A percentile compares a stretch with the other conserved stretches of the same genome.
Evolutionary conservation across 768 basidiomycete genomes (phyloP).

Genomic region (Naganishia vishniacii): DNA sequence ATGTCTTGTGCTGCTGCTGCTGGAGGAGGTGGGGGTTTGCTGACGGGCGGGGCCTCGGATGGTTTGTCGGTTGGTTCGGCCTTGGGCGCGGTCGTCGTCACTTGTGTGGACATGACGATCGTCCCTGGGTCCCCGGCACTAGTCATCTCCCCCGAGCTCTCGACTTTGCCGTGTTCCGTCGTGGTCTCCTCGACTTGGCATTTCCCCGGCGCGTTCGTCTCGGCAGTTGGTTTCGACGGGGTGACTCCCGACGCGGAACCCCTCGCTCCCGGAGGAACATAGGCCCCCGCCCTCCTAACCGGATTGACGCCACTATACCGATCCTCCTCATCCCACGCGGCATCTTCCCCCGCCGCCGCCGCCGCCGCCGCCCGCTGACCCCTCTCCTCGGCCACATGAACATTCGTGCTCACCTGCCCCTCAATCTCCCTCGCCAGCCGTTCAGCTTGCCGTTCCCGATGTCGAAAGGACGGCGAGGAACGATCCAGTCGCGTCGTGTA

Average conservation of each 20-base stretch:
- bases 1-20: background rate
- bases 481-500: constrained; percentile 94
- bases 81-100: too few relatives aligned
- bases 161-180: too few relatives aligned
- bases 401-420: constrained; percentile 64
- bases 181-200: constrained; percentile 1
- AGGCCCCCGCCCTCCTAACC: constrained; percentile 72
- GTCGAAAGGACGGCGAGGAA: constrained; percentile 69
- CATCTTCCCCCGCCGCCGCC: constrained; percentile 59
- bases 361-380: constrained; percentile 49
- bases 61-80: background rate
- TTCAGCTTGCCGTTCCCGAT: constrained; percentile 79
- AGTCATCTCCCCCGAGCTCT: too few relatives aligned
- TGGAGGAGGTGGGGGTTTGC: background rate
- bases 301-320: constrained; percentile 93
- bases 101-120: too few relatives aligned
- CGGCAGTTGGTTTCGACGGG: background rate
- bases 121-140: too few relatives aligned
- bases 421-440: constrained; percentile 81
- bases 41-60: too few relatives aligned
- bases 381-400: constrained; percentile 87
- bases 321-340: constrained; percentile 85
- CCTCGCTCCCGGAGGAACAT: constrained; percentile 72
- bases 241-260: too few relatives aligned
- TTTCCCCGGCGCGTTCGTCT: background rate